Base-by-base conservation (phyloP, 2,329 filamentous ascomycete species). In the Fusarium nygamai region DNA sequence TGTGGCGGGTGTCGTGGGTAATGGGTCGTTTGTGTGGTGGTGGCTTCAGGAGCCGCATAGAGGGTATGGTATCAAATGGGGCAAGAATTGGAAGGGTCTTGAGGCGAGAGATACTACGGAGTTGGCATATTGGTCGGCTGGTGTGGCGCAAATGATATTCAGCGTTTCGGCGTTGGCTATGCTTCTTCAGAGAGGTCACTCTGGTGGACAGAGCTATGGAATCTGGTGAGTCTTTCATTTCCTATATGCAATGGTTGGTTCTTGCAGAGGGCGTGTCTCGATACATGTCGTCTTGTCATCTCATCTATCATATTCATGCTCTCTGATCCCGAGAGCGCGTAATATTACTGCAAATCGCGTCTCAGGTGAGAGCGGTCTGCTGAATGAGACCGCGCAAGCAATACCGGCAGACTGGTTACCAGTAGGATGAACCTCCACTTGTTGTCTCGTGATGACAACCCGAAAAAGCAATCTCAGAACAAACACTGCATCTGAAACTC, bases 91-190 rank as follows among this genome's bases (percentile, higher is more conserved):
- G 77, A 80, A 83, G 76, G 84, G 80, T 31, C 78, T 69, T 50
- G 84, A 82, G 68, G 83, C 78, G 50, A 82, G 79, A 38, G 87
- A 89, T 77, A 85, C 84, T 36, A 87, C 86, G 6, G 87, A 89
- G 79, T 72, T 88, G 75, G 83, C 84, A 3, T 88, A 83, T 61
- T 88, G 86, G 84, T 85, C 84, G 13, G 85, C 85, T 4, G 83
- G 84, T 39, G 75, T 85, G 22, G 81, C 82, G 33, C 86, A 88
- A 74, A 77, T 85, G 59, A 76, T 83, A 16, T 78, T 82, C 47
- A 86, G 85, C 62, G 80, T 81, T 5, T 79, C 80, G 31, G 82
- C 83, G 12, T 68, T 87, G 61, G 81, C 82, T 29, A 86, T 86
- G 83, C 78, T 88, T 46, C 59, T 86, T 17, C 80, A 85, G 27